Evolutionary conservation across 208 protist species (phyloP), one percentile per base, ranked within the genome.

Genomic region (Wallacemonas sp.): DNA sequence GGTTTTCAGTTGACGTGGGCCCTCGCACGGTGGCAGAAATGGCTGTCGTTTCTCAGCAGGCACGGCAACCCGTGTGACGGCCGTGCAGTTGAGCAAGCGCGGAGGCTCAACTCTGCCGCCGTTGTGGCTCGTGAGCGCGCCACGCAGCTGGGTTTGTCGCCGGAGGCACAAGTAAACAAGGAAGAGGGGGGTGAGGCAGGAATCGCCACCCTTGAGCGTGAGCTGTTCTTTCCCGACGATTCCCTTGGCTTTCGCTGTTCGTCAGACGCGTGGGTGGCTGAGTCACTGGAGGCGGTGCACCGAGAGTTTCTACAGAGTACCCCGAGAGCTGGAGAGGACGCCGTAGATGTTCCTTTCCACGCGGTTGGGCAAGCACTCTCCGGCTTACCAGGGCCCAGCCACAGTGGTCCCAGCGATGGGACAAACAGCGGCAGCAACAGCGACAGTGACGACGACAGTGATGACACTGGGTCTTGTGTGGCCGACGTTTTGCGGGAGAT

Each of bases 1-100:
- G 75, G 75, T 17, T 69, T 76, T 8, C 71, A 73, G 29, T 24
- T 76, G 6, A 76, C 75, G 5, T 81, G 69, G 75, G 68, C 75
- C 1, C 52, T 81, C 32, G 61, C 57, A 21, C 75, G 75, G 9
- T 81, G 65, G 69, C 60, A 57, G 13, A 15, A 21, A n/a, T n/a
- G n/a, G n/a, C n/a, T n/a, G n/a, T n/a, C n/a, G n/a, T n/a, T n/a
- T n/a, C n/a, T n/a, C n/a, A n/a, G n/a, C n/a, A n/a, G n/a, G n/a
- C n/a, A n/a, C n/a, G n/a, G n/a, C n/a, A n/a, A n/a, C n/a, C n/a
- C n/a, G n/a, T n/a, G n/a, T n/a, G n/a, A n/a, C n/a, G n/a, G n/a
- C n/a, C n/a, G n/a, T n/a, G 13, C 30, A 34, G 17, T 9, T n/a
- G 26, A 29, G 3, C 22, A 15, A 37, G n/a, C 24, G 4, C 19